These are phyloP conservation scores for Cercophora newfieldiana DNA, from an alignment of 495 filamentous ascomycete genomes.

Conservation along the genomic window DNA sequence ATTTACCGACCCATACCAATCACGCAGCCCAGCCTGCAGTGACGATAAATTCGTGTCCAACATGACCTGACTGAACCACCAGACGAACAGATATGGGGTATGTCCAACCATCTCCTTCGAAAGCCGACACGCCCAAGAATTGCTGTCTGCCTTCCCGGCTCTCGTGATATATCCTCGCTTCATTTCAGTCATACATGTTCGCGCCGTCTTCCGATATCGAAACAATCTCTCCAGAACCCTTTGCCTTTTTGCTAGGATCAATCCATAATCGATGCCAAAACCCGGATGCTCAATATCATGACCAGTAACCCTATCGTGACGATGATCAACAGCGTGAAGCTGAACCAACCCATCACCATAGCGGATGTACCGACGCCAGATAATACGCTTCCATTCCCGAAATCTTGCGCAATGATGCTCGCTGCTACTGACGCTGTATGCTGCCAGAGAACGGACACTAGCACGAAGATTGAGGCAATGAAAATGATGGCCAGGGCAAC, in stretches of 20 bases:
- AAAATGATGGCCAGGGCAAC: slow-evolving; percentile 77
- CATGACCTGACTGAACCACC: background rate
- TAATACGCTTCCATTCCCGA: slow-evolving; percentile 90
- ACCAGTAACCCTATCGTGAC: slow-evolving; percentile 92
- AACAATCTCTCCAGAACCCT: slow-evolving; percentile 7
- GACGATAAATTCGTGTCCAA: background rate
- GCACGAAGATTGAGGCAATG: slow-evolving; percentile 73
- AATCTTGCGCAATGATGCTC: slow-evolving; percentile 86
- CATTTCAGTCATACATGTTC: slow-evolving; percentile 7
- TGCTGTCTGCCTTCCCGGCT: background rate
- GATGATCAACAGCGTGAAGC: slow-evolving; percentile 85
- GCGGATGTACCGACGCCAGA: slow-evolving; percentile 87
- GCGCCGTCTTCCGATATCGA: slow-evolving; percentile 4
- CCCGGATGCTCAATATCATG: slow-evolving; percentile 88
- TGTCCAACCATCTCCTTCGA: background rate
- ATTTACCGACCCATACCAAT: background rate
- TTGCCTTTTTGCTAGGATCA: slow-evolving; percentile 22
- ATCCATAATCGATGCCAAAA: slow-evolving; percentile 55
- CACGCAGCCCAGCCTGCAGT: background rate
- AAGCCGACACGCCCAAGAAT: background rate
- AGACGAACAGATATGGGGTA: background rate
- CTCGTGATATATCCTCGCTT: slow-evolving; percentile 13
- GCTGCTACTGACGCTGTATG: slow-evolving; percentile 95
- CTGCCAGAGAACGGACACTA: slow-evolving; percentile 74
- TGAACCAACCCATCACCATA: slow-evolving; percentile 97